Evolutionary conservation across 768 basidiomycete species (phyloP), one percentile per base, ranked within the genome.

Genomic region (Pleurotus salmoneostramineus): DNA sequence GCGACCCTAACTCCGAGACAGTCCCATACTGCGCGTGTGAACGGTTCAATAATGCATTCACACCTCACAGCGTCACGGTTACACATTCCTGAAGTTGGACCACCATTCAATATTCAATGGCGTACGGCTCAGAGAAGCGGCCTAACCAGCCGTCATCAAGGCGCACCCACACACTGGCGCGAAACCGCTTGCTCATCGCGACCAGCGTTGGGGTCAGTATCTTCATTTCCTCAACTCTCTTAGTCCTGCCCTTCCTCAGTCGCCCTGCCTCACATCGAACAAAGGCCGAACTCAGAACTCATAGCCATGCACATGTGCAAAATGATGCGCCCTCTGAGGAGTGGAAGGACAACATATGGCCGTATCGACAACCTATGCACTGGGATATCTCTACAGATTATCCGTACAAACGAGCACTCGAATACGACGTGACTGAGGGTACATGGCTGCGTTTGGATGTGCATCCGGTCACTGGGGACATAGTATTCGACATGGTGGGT

Each of bases 311-410:
- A 7, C 27, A 34, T 11, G 40, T 32, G 8, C 36, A 55, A 31
- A 56, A 5, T 50, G 73, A 76, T 57, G 71, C 74, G 1, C 72
- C 72, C 0, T 65, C 67, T 8, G 72, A 27, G 21, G 21, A 77
- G 64, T 80, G 77, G 77, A 57, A 74, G 58, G 79, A 81, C 64
- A 68, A 89, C 59, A 65, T 84, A 31, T 91, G 82, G 75, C 88
- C 88, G 17, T 68, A 87, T 27, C 85, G 86, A 35, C 71, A 74
- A 32, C 81, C 77, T 57, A 79, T 76, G 1, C 75, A 77, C 40
- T 91, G 87, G 87, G 88, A 90, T 64, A 89, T 90, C 60, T 89
- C 88, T 17, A 88, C 87, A 17, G 84, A 89, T 71, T 89, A 81
- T 62, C 77, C 82, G n/a, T 81, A 83, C 69, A 83, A 87, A 1